phyloP scores from a whole-genome alignment of 1,284 basidiomycete genomes.

The Austropuccinia psidii region DNA sequence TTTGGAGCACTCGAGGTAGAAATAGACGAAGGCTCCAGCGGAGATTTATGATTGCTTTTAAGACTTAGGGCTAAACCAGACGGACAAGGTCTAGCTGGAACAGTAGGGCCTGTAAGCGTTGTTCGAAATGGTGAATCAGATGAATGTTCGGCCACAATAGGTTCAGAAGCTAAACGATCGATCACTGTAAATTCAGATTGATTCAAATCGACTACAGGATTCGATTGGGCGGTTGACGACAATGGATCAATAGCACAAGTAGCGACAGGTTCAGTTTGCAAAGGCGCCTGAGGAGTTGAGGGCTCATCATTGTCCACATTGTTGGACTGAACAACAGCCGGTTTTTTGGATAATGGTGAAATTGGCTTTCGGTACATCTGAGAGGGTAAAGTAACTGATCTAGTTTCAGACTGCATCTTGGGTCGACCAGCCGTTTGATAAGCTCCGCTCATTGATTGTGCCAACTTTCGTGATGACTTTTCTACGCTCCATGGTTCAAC shows the following conservation, averaged over 20 bases:
- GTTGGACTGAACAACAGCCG: not conserved
- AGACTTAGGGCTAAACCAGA: slow-evolving; percentile 27
- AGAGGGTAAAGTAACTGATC: slow-evolving; percentile 27
- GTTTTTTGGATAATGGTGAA: not conserved
- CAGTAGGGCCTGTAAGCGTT: not conserved
- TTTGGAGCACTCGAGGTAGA: not conserved
- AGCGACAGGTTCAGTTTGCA: not conserved
- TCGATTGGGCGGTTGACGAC: not conserved
- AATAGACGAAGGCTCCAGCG: not conserved
- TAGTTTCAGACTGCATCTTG: slow-evolving; percentile 3
- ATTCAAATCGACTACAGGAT: not conserved
- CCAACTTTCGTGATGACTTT: slow-evolving; percentile 4
- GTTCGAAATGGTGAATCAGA: slow-evolving; percentile 24
- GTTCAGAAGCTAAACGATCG: not conserved
- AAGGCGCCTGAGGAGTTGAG: not conserved
- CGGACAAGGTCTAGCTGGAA: not conserved
- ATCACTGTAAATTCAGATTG: slow-evolving; percentile 36
- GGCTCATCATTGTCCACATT: no score
- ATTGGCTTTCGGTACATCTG: not conserved
- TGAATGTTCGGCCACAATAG: not conserved
- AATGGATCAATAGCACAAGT: not conserved
- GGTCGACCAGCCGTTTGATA: slow-evolving; percentile 1
- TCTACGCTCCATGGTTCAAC: slow-evolving; percentile 36
- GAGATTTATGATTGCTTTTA: slow-evolving; percentile 27
- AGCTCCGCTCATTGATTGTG: slow-evolving; percentile 16